Percentiles rank a stretch among this genome's conserved stretches.
phyloP scores from a whole-genome alignment of 768 basidiomycete species.

The Tylopilus sp. region DNA sequence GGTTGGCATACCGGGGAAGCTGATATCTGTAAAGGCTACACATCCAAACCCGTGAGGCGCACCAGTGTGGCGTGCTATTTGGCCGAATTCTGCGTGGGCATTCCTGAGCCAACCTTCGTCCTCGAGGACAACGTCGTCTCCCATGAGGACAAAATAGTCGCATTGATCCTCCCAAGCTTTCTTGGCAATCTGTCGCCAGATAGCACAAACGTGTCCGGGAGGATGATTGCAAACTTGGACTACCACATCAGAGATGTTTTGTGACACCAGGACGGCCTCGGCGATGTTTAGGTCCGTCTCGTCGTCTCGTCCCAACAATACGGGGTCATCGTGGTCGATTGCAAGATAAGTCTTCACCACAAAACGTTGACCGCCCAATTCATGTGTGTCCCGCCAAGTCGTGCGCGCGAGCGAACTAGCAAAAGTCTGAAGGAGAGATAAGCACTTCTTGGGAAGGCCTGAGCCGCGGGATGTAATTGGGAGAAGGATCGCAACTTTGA shows the following conservation, averaged over 20 bases:
- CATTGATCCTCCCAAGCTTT: conserved; percentile 46
- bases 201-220: conserved; percentile 46
- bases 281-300: conserved; percentile 29
- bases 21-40: conserved; percentile 51
- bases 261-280: conserved; percentile 33
- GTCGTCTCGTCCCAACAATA: conserved; percentile 28
- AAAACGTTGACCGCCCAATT: conserved; percentile 32
- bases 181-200: conserved; percentile 51
- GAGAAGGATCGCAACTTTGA: conserved; percentile 50
- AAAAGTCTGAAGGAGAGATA: conserved; percentile 41
- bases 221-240: conserved; percentile 39
- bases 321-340: conserved; percentile 47
- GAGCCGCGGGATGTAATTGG: conserved; percentile 54
- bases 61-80: conserved; percentile 27
- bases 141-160: conserved; percentile 51
- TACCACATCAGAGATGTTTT: conserved; percentile 36
- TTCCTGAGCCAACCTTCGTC: conserved; percentile 53
- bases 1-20: conserved; percentile 60
- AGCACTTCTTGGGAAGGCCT: conserved; percentile 33
- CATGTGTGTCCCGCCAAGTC: conserved; percentile 41
- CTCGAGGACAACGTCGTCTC: conserved; percentile 50
- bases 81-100: conserved; percentile 37
- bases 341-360: conserved; percentile 47
- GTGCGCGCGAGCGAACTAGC: conserved; percentile 42
- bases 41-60: conserved; percentile 51